Evolutionary conservation across 345 rosid species (phyloP), one percentile per base, ranked within the genome.

Genomic region (Pistacia integerrima): DNA sequence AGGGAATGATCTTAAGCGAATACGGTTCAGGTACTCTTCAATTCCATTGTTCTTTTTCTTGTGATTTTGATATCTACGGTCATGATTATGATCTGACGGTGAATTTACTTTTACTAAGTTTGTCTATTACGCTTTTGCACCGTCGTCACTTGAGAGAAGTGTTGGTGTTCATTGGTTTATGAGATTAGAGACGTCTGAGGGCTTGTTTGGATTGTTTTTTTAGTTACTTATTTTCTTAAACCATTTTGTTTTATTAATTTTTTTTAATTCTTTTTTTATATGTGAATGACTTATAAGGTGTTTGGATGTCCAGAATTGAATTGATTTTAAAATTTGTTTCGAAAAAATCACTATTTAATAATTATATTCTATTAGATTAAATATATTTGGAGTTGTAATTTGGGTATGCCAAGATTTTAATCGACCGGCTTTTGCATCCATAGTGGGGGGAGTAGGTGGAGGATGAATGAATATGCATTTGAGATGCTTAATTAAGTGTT

Each of bases 1-100:
- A 78, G 97, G 99, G 8, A 97, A 97, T 81, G 97, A 97, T 89
- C 93, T 97, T 52, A 94, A 90, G 72, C 91, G 94, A 25, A 93
- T 95, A 78, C 92, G 98, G 38, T 93, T 95, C 92, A 92, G 96
- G 99, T 93, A 78, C 81, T 86, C 58, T 55, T 48, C 35, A 38
- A 11, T 44, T 9, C 55, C 58, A 67, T 64, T 49, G 28, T 28
- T 4, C 16, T 16, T 10, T 10, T 61, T 46, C 22, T 49, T 22
- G 18, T 70, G 14, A 41, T 18, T 48, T 20, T 35, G 0, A 51
- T 1, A 75, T 74, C 78, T 25, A 76, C 82, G 85, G 83, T 74
- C 38, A 14, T 57, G 80, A 14, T 71, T 73, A 35, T 41, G 63
- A 88, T 88, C 85, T 1, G 68, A 86, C 82, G 87, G 90, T 68